Evolutionary conservation across 129 eudicot genomes (phyloP).

Genomic region (Chrysanthemum seticuspe): DNA sequence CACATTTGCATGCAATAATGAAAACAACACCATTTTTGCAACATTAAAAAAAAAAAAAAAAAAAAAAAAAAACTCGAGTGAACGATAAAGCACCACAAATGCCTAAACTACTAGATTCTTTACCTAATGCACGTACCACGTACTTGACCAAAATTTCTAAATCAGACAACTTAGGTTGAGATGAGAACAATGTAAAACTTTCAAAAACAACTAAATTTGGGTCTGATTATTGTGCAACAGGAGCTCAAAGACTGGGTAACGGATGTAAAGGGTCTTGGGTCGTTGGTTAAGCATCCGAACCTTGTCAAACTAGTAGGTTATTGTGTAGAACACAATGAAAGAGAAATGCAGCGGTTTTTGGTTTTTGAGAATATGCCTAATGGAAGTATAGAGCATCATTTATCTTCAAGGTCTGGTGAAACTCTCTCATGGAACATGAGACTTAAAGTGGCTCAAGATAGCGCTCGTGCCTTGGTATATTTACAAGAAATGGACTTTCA

Average conservation of each 20-base stretch:
- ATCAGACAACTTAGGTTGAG: too few species aligned
- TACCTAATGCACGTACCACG: too few species aligned
- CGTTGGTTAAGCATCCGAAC: conserved; percentile 74
- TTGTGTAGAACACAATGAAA: conserved; percentile 74
- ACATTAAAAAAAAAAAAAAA: not conserved
- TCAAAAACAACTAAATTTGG: too few species aligned
- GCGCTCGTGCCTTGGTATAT: too few species aligned
- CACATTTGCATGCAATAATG: too few species aligned
- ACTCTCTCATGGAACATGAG: conserved; percentile 82
- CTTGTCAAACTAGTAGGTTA: conserved; percentile 30
- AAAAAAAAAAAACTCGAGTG: too few species aligned
- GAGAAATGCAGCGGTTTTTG: conserved; percentile 69
- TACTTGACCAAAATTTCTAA: too few species aligned
- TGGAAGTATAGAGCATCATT: conserved; percentile 69
- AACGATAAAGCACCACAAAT: too few species aligned
- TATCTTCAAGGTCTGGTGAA: conserved; percentile 43
- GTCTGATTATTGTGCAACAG: conserved; percentile 34
- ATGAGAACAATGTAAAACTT: too few species aligned
- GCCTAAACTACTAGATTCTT: too few species aligned
- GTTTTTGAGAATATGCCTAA: conserved; percentile 82
- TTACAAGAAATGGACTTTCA: too few species aligned
- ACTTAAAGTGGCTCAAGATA: conserved; percentile 34
- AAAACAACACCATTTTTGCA: conserved; percentile 14
- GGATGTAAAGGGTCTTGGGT: conserved; percentile 78
- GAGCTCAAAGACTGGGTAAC: conserved; percentile 89